These are phyloP conservation scores for Colletotrichum somersetense DNA, from an alignment of 2,329 filamentous ascomycete genomes.

Conservation along the genomic window DNA sequence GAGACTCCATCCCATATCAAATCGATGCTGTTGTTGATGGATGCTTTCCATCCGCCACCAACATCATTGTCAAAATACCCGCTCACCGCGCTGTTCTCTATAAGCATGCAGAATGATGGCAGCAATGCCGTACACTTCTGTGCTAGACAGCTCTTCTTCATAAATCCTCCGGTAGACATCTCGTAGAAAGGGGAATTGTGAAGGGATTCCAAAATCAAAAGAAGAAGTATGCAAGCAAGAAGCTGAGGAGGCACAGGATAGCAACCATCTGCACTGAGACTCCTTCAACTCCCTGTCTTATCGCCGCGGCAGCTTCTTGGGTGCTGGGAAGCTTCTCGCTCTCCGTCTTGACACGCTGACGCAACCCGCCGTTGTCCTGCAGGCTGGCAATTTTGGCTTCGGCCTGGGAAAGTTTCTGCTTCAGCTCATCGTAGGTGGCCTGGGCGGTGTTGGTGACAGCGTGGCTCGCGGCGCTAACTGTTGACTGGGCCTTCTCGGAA, in stretches of 20 bases:
- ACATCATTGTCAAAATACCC: slow-evolving; percentile 14
- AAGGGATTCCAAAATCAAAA: slow-evolving; percentile 71
- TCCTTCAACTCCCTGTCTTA: slow-evolving; percentile 73
- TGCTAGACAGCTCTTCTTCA: slow-evolving; percentile 15
- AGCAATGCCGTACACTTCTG: background rate
- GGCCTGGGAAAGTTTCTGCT: slow-evolving; percentile 80
- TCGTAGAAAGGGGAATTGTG: slow-evolving; percentile 26
- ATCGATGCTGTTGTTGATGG: slow-evolving; percentile 18
- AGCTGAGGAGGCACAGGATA: slow-evolving; percentile 86
- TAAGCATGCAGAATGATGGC: slow-evolving; percentile 3
- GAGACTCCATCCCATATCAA: slow-evolving; percentile 34
- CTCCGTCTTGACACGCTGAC: slow-evolving; percentile 75
- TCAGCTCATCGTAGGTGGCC: slow-evolving; percentile 69
- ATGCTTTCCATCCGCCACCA: slow-evolving; percentile 16
- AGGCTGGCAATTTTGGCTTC: slow-evolving; percentile 79
- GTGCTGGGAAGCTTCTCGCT: slow-evolving; percentile 64
- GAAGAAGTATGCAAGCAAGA: slow-evolving; percentile 95
- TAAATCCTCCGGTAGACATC: slow-evolving; percentile 30
- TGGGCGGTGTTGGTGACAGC: slow-evolving; percentile 61
- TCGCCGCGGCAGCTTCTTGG: slow-evolving; percentile 64
- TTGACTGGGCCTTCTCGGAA: slow-evolving; percentile 48
- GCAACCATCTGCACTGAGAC: slow-evolving; percentile 91
- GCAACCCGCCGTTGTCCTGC: slow-evolving; percentile 77
- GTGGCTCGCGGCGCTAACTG: slow-evolving; percentile 58
- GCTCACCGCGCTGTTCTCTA: slow-evolving; percentile 5